phyloP scores from a whole-genome alignment of 352 stramenopile species.

The Phytophthora citrophthora region DNA sequence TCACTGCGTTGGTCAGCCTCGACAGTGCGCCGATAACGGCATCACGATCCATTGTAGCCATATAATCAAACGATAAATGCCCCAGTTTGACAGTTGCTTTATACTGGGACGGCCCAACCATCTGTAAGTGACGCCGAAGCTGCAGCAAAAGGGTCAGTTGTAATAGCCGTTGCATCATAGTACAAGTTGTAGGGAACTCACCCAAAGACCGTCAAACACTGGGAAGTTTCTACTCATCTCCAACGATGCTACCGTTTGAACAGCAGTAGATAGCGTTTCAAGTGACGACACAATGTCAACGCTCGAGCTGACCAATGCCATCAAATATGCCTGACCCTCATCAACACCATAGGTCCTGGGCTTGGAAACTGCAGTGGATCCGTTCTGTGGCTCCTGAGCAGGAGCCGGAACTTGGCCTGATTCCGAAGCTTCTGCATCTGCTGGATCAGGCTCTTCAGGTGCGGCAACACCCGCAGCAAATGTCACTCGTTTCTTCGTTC shows the following conservation, averaged over 20 bases:
- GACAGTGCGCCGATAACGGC: conserved; percentile 56
- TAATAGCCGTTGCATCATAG: not conserved
- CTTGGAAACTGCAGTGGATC: conserved; percentile 8
- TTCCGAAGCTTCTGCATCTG: conserved; percentile 1
- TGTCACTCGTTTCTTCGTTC: conserved; percentile 32
- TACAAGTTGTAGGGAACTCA: conserved; percentile 19
- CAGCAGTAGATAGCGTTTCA: conserved; percentile 42
- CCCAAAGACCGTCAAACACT: conserved; percentile 57
- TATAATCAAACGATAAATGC: conserved; percentile 48
- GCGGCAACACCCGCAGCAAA: conserved; percentile 23
- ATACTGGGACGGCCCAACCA: conserved; percentile 23
- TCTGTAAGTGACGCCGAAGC: conserved; percentile 53
- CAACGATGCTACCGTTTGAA: conserved; percentile 46
- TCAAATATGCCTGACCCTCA: conserved; percentile 54
- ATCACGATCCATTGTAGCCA: conserved; percentile 42
- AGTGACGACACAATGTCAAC: conserved; percentile 69
- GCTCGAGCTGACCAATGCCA: conserved; percentile 56
- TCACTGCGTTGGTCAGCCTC: conserved; percentile 42
- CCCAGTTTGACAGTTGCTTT: conserved; percentile 43
- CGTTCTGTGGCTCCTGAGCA: conserved; percentile 4
- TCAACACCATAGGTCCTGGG: conserved; percentile 27
- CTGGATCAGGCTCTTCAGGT: not conserved
- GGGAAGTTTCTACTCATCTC: conserved; percentile 72
- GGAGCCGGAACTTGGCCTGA: not conserved
- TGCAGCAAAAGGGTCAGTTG: conserved; percentile 34